Base-by-base conservation (phyloP, 2,329 filamentous ascomycete genomes). In the Cytospora paraplurivora region DNA sequence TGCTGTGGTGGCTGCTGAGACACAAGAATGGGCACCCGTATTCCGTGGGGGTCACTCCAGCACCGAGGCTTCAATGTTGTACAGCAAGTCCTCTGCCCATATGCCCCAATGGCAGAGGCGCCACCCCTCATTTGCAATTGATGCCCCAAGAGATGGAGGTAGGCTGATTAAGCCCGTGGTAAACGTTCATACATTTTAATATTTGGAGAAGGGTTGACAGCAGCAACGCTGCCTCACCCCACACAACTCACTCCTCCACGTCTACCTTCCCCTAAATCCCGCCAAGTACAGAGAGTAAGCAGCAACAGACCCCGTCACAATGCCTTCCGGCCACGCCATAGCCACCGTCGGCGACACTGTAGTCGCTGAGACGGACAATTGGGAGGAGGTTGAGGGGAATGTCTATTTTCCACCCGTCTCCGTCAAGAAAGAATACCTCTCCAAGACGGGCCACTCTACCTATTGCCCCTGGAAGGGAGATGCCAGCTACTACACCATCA, bases 311-410 rank as follows among this genome's bases (percentile, higher is more conserved):
- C 6, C 7, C 6, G 13, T n/a, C 63, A 59, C 44, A 13, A 65
- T 66, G 73, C 15, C 62, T 54, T 59, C 55, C 50, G 65, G 65
- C 8, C 58, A 75, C 67, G 76, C 73, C 60, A 73, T 71, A 66
- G 84, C 84, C 51, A 77, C 76, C 33, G 71, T 84, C 56, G 78
- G 81, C 68, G 81, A 79, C 67, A 77, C 76, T 57, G 69, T 79
- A 41, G 71, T 87, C 59, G 84, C 85, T 64, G 78, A 82, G 68
- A 76, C 82, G 65, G 76, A 81, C 51, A 75, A 73, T 17, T 85
- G 79, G 74, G 81, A 85, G 68, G 77, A 80, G 34, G 82, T 86
- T 38, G 85, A 87, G 68, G 83, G 83, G 33, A 86, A 85, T 72
- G 77, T 86, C 65, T 86, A 86, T 70, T 82, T 83, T 69, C 80